Base-by-base conservation (phyloP, 805 yeast species). In the Komagataella kurtzmanii region DNA sequence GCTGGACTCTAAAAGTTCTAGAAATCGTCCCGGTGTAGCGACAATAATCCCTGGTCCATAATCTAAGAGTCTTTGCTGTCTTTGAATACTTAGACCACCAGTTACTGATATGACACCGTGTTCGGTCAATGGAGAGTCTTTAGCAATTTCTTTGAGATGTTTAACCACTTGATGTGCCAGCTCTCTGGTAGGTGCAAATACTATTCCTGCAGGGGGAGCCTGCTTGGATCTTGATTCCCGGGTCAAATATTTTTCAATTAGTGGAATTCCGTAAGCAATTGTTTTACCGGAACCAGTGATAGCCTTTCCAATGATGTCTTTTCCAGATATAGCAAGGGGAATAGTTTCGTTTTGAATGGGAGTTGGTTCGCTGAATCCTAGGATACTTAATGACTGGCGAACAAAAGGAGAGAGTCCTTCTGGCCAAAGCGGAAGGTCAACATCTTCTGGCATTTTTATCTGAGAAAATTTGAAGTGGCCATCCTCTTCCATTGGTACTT, bases 231-330 rank as follows among this genome's bases (percentile, higher is more conserved):
- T 48, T 6, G 45, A 24, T 36, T 59, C 50, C 7, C 65, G 64
- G 14, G 58, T 52, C 17, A 80, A 58, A 53, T 78, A 76, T 54
- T 74, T 77, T 61, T 91, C 96, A 54, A 93, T 65, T 24, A 95
- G 83, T 7, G 99, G 97, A 24, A 93, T 79, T 48, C 97, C 97
- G 65, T 88, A 93, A 0, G 99, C 99, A 53, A 90, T 71, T 0
- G 97, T 89, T 65, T 89, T 89, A 61, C 97, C 97, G 1, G 97
- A 89, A 64, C 97, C 97, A 3, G 97, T 89, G 65, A 87, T 88
- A 24, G 97, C 97, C 60, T 95, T 76, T 44, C 88, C 89, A 21
- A 89, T 88, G 46, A 88, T 0, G 99, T 93, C 64, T 43, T 73
- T 74, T 5, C 90, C 95, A 24, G 73, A 71, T 12, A 88, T 53